Conservation (phyloP, 768 basidiomycete species). For the Amanita molliuscula region DNA sequence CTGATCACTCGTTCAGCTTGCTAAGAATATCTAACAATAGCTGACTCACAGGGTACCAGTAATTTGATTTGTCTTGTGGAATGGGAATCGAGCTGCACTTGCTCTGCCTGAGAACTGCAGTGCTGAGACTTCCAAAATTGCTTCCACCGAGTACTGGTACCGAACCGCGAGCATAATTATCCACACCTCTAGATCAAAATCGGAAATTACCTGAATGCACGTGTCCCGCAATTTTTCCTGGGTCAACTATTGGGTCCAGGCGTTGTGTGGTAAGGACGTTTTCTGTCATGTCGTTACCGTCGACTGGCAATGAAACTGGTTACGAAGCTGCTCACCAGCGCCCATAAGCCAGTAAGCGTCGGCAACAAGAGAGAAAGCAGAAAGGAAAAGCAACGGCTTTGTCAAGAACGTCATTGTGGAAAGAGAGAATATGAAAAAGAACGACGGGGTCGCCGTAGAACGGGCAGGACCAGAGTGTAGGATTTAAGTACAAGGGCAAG, state of each 20-base stretch:
- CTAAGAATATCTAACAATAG: neutral
- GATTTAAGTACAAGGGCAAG: neutral
- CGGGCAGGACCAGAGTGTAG: neutral
- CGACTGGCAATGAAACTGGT: neutral
- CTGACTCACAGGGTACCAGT: conserved; percentile 38
- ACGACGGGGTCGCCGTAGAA: neutral
- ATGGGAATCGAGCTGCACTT: conserved; percentile 45
- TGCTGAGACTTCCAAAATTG: conserved; percentile 36
- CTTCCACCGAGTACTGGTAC: conserved; percentile 40
- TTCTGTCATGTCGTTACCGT: conserved; percentile 13
- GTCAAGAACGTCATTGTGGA: conserved; percentile 10
- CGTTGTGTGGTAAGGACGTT: conserved; percentile 30
- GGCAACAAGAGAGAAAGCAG: conserved; percentile 20
- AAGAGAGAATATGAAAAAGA: conserved; percentile 1
- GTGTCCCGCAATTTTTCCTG: conserved; percentile 32
- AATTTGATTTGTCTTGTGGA: conserved; percentile 40
- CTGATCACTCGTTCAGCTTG: conserved; percentile 15
- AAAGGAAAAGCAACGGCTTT: conserved; percentile 21
- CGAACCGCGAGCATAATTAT: neutral
- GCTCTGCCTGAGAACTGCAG: conserved; percentile 31
- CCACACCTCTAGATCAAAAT: conserved; percentile 3
- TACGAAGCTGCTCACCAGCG: conserved; percentile 18
- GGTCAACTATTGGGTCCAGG: conserved; percentile 32
- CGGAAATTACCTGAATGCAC: conserved; percentile 29
- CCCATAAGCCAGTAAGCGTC: conserved; percentile 40